Conservation (phyloP, 345 rosid species). For the Eucalyptus microcorys region DNA sequence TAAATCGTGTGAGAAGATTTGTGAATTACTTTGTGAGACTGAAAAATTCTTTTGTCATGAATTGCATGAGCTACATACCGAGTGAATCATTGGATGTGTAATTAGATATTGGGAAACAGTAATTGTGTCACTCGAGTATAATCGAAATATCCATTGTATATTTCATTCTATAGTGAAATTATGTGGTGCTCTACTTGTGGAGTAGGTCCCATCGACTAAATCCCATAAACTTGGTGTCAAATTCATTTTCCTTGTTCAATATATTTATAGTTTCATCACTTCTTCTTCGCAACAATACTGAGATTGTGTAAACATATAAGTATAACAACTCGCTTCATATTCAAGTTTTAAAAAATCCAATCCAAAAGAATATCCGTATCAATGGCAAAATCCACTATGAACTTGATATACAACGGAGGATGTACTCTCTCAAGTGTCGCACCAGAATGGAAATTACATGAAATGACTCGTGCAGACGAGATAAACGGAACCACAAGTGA, state of each 20-base stretch:
- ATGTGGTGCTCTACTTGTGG: background rate
- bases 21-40: background rate
- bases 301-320: background rate
- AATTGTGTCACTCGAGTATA: background rate
- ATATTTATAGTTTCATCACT: too few species aligned
- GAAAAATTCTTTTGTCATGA: background rate
- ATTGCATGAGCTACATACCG: background rate
- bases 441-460: background rate
- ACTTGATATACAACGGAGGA: background rate
- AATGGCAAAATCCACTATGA: background rate
- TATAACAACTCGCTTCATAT: background rate
- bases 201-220: background rate
- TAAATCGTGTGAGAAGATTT: background rate
- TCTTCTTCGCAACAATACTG: background rate
- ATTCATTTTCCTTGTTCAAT: background rate
- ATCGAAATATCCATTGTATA: background rate
- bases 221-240: fast-evolving
- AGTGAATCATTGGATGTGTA: background rate
- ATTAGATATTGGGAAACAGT: background rate
- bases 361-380: background rate
- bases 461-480: background rate
- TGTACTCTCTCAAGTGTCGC: background rate
- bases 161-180: background rate
- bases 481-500: background rate
- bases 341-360: background rate